These are phyloP conservation scores for Apiotrichum gracile DNA, from an alignment of 1,284 basidiomycete species.

Conservation along the genomic window DNA sequence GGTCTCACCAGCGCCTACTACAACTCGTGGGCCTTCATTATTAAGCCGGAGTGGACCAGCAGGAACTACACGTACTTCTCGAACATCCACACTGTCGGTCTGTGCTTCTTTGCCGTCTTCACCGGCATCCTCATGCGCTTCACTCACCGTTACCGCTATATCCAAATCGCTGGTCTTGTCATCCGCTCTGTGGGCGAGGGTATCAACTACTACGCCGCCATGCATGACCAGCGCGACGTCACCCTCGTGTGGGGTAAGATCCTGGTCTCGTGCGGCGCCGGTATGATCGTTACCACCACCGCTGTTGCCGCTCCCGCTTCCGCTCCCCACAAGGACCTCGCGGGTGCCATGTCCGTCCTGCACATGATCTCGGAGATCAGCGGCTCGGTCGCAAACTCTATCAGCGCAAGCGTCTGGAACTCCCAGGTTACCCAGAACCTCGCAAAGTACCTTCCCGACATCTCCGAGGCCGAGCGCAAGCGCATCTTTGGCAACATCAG, in stretches of 20 bases:
- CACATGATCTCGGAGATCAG: constrained; percentile 9
- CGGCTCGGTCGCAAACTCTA: constrained; percentile 1
- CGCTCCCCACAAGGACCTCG: constrained; percentile 7
- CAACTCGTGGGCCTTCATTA: constrained; percentile 33
- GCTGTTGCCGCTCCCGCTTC: constrained; percentile 14
- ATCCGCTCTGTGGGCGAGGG: constrained; percentile 20
- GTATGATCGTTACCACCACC: constrained; percentile 36
- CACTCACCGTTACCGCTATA: constrained; percentile 45
- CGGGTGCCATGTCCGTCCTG: constrained; percentile 3
- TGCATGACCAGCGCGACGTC: constrained; percentile 8
- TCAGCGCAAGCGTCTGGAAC: constrained; percentile 5
- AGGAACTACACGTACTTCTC: constrained; percentile 24
- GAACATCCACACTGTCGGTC: constrained; percentile 18
- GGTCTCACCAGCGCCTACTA: constrained; percentile 34
- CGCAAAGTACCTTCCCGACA: constrained; percentile 24
- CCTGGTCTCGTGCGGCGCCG: constrained; percentile 18
- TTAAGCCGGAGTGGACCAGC: constrained; percentile 3
- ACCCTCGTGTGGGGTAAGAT: constrained; percentile 35
- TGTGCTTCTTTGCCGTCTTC: constrained; percentile 34
- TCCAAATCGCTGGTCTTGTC: constrained; percentile 26
- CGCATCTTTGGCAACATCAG: constrained; percentile 33
- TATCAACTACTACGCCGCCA: constrained; percentile 7
- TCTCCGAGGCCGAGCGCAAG: constrained; percentile 24
- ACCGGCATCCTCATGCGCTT: constrained; percentile 38
- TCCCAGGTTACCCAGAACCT: constrained; percentile 25